A percentile compares a stretch with the other conserved stretches of the same genome.
phyloP scores from a whole-genome alignment of 2,329 filamentous ascomycete species.

The Penicillium sclerotiorum region DNA sequence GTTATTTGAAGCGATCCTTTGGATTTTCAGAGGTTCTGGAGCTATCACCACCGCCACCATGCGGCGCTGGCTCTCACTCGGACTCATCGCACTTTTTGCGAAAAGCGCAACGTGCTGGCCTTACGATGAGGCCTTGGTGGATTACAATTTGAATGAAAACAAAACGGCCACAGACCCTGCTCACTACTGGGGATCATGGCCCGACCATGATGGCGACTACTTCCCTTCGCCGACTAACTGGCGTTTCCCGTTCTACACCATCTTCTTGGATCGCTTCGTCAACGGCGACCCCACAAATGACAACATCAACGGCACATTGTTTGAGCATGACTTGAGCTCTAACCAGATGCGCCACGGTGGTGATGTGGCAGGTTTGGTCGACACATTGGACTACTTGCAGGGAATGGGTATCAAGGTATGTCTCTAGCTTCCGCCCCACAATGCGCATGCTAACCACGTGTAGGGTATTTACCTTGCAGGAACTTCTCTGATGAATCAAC shows the following conservation, averaged over 20 bases:
- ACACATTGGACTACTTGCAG: slow-evolving; percentile 65
- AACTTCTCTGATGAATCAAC: slow-evolving; percentile 64
- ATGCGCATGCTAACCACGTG: slow-evolving; percentile 11
- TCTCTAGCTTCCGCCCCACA: not conserved
- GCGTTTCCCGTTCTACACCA: slow-evolving; percentile 67
- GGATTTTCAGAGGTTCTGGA: not conserved
- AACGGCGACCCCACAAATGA: slow-evolving; percentile 68
- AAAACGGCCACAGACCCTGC: slow-evolving; percentile 56
- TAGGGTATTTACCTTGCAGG: slow-evolving; percentile 65
- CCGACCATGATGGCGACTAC: slow-evolving; percentile 49
- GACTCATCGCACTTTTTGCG: slow-evolving; percentile 36
- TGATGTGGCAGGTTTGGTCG: slow-evolving; percentile 60
- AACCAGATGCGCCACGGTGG: slow-evolving; percentile 67
- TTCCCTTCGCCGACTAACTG: slow-evolving; percentile 61
- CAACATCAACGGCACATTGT: slow-evolving; percentile 61
- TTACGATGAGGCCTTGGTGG: slow-evolving; percentile 54
- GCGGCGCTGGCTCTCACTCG: slow-evolving; percentile 33
- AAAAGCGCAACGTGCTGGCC: slow-evolving; percentile 37
- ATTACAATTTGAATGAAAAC: slow-evolving; percentile 66
- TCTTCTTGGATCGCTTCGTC: slow-evolving; percentile 66
- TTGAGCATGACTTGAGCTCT: slow-evolving; percentile 62
- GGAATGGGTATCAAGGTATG: slow-evolving; percentile 64
- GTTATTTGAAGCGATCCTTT: not conserved
- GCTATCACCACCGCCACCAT: slow-evolving; percentile 25
- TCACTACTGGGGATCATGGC: slow-evolving; percentile 61